Evolutionary conservation across 2,329 filamentous ascomycete species (phyloP), one percentile per base, ranked within the genome.

Genomic region (Phoma sp.): DNA sequence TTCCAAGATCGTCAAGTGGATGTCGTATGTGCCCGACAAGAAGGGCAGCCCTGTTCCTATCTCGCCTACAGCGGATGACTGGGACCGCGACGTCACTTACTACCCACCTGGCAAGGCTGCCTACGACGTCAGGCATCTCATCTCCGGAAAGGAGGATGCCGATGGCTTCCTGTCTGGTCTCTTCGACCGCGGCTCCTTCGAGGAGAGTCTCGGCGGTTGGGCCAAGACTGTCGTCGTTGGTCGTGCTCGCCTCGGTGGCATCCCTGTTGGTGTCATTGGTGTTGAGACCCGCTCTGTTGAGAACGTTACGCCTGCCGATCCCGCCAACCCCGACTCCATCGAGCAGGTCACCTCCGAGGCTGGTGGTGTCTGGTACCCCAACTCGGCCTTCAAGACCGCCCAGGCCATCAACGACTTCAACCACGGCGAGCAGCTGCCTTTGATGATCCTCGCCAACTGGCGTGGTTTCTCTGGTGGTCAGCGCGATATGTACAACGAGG

Each of bases 381-480:
- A 99, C 85, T 98, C 93, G 10, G 95, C 95, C 20, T 99, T 93
- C 88, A 99, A 99, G 90, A 99, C 95, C 59, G 95, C 95, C 3
- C 95, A 99, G 79, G 95, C 95, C 51, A 96, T 99, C 81, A 92
- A 90, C 71, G 95, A 99, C 82, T 99, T 99, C 86, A 99, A 99
- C 86, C 87, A 96, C 64, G 95, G 95, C 75, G 95, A 99, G 81
- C 95, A 99, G 81, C 84, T 99, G 72, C 95, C 95, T 52, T 82
- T 99, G 64, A 98, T 99, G 92, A 99, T 99, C 74, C 87, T 99
- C 61, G 95, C 95, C 79, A 99, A 99, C 85, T 99, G 95, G 95
- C 89, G 95, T 87, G 95, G 95, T 83, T 99, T 99, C 91, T 99
- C 95, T 65, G 95, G 95, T 82, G 95, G 95, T 62, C 95, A 99